Evolutionary conservation across 1,139 yeast genomes (phyloP).

Genomic region (Nakaseomyces glabratus): DNA sequence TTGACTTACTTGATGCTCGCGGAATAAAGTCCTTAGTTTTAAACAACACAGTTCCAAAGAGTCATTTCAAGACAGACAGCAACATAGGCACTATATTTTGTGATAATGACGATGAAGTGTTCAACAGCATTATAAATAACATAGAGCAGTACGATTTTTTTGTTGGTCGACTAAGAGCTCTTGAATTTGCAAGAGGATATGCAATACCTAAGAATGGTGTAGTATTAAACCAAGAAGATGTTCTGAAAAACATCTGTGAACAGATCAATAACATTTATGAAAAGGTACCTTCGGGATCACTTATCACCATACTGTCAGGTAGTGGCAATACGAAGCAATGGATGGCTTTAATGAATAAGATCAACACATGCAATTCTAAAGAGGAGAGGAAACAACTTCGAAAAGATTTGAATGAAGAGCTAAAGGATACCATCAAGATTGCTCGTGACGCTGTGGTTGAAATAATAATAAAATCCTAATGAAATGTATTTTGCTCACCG

Average conservation of each 20-base stretch:
- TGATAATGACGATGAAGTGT: constrained; percentile 50
- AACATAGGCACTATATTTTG: constrained; percentile 35
- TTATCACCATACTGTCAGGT: constrained; percentile 54
- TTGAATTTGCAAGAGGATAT: constrained; percentile 39
- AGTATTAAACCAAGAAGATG: constrained; percentile 33
- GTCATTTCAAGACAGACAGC: constrained; percentile 10
- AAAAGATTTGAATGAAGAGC: constrained; percentile 37
- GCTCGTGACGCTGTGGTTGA: constrained; percentile 52
- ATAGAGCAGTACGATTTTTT: constrained; percentile 39
- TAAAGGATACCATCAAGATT: constrained; percentile 37
- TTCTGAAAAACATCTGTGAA: constrained; percentile 33
- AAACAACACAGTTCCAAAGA: constrained; percentile 24
- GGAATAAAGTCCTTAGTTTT: constrained; percentile 37
- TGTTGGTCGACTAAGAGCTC: constrained; percentile 49
- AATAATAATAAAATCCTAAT: constrained; percentile 14
- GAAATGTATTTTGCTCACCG: too few species aligned
- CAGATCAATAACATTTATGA: constrained; percentile 45
- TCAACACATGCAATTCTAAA: constrained; percentile 35
- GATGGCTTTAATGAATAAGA: constrained; percentile 34
- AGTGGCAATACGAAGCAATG: constrained; percentile 49
- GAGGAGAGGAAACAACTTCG: constrained; percentile 34
- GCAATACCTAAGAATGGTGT: constrained; percentile 16
- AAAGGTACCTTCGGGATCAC: constrained; percentile 47
- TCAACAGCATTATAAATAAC: constrained; percentile 35
- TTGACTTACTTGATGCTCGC: constrained; percentile 29